Conservation (phyloP, 331 rosid genomes). For the Acacia pycnantha region DNA sequence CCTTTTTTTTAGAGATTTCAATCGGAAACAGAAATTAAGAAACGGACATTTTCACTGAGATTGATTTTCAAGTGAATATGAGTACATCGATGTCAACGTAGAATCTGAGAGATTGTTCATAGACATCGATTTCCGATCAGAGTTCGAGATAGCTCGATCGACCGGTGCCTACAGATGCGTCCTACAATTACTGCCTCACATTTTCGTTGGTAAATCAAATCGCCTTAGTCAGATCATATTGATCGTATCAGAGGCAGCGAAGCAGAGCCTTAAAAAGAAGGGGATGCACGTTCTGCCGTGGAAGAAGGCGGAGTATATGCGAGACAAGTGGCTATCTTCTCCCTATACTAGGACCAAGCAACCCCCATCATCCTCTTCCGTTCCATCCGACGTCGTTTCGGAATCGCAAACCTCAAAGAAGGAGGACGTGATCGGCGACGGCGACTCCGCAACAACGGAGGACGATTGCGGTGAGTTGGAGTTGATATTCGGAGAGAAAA, state of each 20-base stretch:
- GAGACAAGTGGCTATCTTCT: slow-evolving; percentile 89
- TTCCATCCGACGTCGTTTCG: slow-evolving; percentile 3
- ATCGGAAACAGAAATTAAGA: not conserved
- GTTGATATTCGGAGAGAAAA: slow-evolving; percentile 60
- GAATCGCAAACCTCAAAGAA: not conserved
- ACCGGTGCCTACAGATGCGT: slow-evolving; percentile 70
- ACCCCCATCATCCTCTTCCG: slow-evolving; percentile 24
- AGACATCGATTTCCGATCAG: slow-evolving; percentile 86
- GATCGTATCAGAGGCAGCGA: slow-evolving; percentile 76
- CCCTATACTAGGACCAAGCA: slow-evolving; percentile 41
- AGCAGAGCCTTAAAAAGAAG: slow-evolving; percentile 81
- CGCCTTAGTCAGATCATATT: slow-evolving; percentile 67
- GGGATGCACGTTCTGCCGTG: slow-evolving; percentile 96
- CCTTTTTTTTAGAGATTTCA: not conserved
- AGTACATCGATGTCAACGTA: slow-evolving; percentile 70
- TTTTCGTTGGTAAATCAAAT: slow-evolving; percentile 75
- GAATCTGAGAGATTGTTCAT: slow-evolving; percentile 66
- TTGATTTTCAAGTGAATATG: slow-evolving; percentile 66
- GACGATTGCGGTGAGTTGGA: slow-evolving; percentile 61
- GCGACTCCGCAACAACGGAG: slow-evolving; percentile 18
- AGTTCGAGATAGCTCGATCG: slow-evolving; percentile 86
- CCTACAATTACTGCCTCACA: slow-evolving; percentile 76
- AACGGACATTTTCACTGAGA: not conserved
- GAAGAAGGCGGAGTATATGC: slow-evolving; percentile 86
- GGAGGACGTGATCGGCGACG: not conserved